phyloP scores from a whole-genome alignment of 768 basidiomycete species.

The Chalciporus piperatus region DNA sequence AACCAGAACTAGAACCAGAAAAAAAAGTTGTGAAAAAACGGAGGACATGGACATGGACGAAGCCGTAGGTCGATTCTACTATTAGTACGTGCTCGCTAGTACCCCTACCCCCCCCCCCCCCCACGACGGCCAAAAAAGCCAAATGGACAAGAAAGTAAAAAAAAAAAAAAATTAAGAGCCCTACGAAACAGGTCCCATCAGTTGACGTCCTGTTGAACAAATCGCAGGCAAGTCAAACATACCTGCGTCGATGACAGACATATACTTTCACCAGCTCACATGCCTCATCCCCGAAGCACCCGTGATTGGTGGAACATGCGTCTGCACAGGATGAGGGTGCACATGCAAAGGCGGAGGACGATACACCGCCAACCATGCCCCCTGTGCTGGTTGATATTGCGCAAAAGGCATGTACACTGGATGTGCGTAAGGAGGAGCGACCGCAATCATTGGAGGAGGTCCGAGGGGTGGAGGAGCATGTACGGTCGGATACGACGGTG shows the following conservation, averaged over 20 bases:
- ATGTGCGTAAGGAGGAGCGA: conserved; percentile 17
- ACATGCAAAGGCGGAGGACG: conserved; percentile 14
- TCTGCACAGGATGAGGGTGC: conserved; percentile 14
- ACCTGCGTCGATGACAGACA: conserved; percentile 6
- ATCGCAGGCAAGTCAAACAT: not conserved
- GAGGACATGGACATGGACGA: not conserved
- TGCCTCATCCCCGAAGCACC: conserved; percentile 25
- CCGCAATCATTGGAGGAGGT: conserved; percentile 15
- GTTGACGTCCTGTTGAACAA: too few species aligned
- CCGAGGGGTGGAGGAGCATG: conserved; percentile 9
- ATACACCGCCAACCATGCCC: conserved; percentile 25
- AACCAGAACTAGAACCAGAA: too few species aligned
- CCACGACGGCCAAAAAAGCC: not conserved
- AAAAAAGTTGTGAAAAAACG: not conserved
- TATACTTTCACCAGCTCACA: conserved; percentile 19
- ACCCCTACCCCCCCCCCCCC: too few species aligned
- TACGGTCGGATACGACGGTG: conserved; percentile 7
- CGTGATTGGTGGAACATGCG: conserved; percentile 17
- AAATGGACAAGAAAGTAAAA: not conserved
- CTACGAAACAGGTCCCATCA: not conserved
- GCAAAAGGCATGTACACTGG: conserved; percentile 23
- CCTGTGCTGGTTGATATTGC: conserved; percentile 18
- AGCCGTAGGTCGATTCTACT: not conserved
- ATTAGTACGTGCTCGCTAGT: not conserved
- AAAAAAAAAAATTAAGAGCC: not conserved